Evolutionary conservation across 179 eudicot genomes (phyloP).

Genomic region (Camellia oleifera): DNA sequence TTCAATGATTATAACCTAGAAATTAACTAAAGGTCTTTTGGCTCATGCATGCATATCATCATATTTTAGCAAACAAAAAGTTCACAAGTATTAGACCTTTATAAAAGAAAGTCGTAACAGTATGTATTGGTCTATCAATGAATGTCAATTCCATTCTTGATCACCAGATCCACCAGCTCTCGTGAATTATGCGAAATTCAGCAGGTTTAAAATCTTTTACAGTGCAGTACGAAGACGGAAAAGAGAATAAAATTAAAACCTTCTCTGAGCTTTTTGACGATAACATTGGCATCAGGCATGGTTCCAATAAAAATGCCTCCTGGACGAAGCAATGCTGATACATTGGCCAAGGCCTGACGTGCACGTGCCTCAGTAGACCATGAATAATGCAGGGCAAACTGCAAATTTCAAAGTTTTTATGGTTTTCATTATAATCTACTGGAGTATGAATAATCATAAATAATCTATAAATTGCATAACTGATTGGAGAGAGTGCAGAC

Average conservation of each 20-base stretch:
- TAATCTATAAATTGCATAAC: slow-evolving; percentile 4
- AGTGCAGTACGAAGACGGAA: background rate
- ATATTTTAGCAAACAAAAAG: too few species aligned
- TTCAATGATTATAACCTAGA: background rate
- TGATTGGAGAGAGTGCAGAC: background rate
- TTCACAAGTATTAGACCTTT: too few species aligned
- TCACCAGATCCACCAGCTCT: background rate
- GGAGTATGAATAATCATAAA: background rate
- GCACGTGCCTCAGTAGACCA: slow-evolving; percentile 99
- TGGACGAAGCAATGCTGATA: slow-evolving; percentile 92
- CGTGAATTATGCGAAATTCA: too few species aligned
- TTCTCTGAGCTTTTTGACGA: slow-evolving; percentile 87
- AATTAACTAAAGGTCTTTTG: background rate
- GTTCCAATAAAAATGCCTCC: slow-evolving; percentile 98
- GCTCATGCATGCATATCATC: background rate
- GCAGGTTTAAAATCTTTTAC: too few species aligned
- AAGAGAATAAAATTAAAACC: slow-evolving; percentile 36
- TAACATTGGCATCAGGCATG: slow-evolving; percentile 98
- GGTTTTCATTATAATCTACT: background rate
- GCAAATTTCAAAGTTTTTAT: slow-evolving; percentile 26
- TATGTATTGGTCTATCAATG: background rate
- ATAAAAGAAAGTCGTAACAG: too few species aligned
- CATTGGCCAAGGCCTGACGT: slow-evolving; percentile 90
- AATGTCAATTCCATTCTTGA: background rate
- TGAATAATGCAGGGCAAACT: slow-evolving; percentile 99